A percentile compares a stretch with the other conserved stretches of the same genome.
Conservation (phyloP, 345 rosid species). For the Eucalyptus camaldulensis region DNA sequence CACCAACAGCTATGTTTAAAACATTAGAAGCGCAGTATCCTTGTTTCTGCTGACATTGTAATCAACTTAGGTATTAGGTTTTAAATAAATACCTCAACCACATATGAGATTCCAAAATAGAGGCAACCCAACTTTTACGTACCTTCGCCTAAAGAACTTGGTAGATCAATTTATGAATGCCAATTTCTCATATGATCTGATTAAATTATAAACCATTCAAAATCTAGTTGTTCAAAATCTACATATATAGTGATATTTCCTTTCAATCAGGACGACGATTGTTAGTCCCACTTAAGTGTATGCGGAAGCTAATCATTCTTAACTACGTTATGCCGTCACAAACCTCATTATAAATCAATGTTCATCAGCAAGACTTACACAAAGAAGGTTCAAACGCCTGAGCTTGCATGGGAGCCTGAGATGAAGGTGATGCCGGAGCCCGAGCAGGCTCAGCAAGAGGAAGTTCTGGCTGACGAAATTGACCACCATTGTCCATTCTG, state of each 20-base stretch:
- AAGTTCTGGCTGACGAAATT: neutral
- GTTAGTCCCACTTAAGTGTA: neutral
- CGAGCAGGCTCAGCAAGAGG: neutral
- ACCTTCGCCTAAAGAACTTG: neutral
- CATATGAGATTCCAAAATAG: neutral
- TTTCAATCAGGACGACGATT: neutral
- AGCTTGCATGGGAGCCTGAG: neutral
- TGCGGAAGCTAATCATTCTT: neutral
- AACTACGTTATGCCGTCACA: neutral
- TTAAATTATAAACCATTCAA: neutral
- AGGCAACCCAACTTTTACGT: neutral
- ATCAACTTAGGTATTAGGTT: neutral
- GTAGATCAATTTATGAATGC: neutral
- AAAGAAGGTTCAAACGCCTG: neutral
- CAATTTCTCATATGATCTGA: neutral
- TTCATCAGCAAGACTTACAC: neutral
- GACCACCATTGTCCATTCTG: neutral
- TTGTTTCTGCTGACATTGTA: too few species aligned
- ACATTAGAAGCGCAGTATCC: too few species aligned
- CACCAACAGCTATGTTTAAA: too few species aligned
- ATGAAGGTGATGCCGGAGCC: neutral
- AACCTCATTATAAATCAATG: neutral
- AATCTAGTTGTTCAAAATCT: neutral
- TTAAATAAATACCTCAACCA: neutral
- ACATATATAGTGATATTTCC: neutral